These are phyloP conservation scores for Lactarius deliciosus DNA, from an alignment of 768 basidiomycete species.

Conservation along the genomic window DNA sequence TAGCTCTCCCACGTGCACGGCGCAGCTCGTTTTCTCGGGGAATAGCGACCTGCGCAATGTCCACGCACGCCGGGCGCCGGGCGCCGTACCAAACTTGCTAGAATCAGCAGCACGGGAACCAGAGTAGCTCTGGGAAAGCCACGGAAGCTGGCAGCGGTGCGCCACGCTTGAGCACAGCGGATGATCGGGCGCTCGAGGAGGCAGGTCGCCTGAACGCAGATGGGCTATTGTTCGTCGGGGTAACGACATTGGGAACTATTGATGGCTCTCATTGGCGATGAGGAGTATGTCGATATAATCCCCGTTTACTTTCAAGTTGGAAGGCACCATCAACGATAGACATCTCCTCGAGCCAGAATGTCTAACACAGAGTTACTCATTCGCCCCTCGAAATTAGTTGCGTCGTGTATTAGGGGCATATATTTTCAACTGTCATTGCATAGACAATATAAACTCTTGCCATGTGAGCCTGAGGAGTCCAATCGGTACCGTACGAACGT, in stretches of 20 bases:
- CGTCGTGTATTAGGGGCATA: no score
- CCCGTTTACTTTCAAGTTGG: no score
- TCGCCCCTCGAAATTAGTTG: no score
- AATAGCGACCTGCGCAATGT: slow-evolving; percentile 89
- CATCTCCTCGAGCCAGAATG: no score
- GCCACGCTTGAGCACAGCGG: slow-evolving; percentile 66
- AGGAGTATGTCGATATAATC: no score
- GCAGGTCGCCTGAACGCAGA: slow-evolving; percentile 67
- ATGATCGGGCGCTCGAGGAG: slow-evolving; percentile 77
- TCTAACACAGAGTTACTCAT: no score
- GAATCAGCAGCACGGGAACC: slow-evolving; percentile 72
- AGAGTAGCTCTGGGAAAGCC: slow-evolving; percentile 41
- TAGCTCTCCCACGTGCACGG: slow-evolving; percentile 63
- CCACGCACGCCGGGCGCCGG: slow-evolving; percentile 42
- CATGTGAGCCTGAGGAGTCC: no score
- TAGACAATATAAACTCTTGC: no score
- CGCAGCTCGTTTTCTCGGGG: slow-evolving; percentile 82
- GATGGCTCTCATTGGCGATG: background rate
- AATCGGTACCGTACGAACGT: no score
- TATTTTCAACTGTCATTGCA: no score
- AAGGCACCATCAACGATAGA: no score
- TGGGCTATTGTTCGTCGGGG: slow-evolving; percentile 77
- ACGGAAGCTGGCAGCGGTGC: slow-evolving; percentile 57
- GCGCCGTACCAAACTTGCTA: slow-evolving; percentile 40
- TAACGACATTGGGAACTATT: slow-evolving; percentile 37